Conservation (phyloP, 1,284 basidiomycete species). For the Xerocomus amazonicus region DNA sequence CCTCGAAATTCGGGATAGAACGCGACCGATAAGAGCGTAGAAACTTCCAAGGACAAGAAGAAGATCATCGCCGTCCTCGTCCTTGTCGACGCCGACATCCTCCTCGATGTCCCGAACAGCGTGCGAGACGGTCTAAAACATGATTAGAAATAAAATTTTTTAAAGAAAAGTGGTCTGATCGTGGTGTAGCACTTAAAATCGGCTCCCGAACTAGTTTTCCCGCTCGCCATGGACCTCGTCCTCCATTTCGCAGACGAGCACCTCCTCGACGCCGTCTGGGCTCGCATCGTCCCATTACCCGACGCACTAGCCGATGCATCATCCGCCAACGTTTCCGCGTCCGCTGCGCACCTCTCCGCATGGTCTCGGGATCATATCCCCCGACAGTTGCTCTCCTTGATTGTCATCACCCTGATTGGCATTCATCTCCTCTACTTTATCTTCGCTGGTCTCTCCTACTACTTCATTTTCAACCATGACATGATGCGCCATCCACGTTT, state of each 20-base stretch:
- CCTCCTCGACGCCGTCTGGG: constrained; percentile 77
- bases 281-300: constrained; percentile 52
- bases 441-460: constrained; percentile 83
- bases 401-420: constrained; percentile 74
- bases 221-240: constrained; percentile 72
- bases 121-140: background rate
- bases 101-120: background rate
- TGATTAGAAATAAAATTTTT: background rate
- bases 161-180: constrained; percentile 33
- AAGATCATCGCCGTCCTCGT: too few species aligned
- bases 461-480: constrained; percentile 90
- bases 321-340: constrained; percentile 40
- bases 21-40: constrained; percentile 17
- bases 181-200: constrained; percentile 10
- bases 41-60: constrained; percentile 13
- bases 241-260: constrained; percentile 71
- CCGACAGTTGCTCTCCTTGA: constrained; percentile 78
- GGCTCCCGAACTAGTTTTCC: background rate
- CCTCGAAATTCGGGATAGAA: constrained; percentile 15
- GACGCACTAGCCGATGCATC: too few species aligned
- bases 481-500: constrained; percentile 96
- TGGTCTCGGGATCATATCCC: constrained; percentile 80
- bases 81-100: too few species aligned
- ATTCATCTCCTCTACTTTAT: constrained; percentile 83
- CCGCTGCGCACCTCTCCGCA: constrained; percentile 46